Base-by-base conservation (phyloP, 306 rosid species). In the Urtica urens region DNA sequence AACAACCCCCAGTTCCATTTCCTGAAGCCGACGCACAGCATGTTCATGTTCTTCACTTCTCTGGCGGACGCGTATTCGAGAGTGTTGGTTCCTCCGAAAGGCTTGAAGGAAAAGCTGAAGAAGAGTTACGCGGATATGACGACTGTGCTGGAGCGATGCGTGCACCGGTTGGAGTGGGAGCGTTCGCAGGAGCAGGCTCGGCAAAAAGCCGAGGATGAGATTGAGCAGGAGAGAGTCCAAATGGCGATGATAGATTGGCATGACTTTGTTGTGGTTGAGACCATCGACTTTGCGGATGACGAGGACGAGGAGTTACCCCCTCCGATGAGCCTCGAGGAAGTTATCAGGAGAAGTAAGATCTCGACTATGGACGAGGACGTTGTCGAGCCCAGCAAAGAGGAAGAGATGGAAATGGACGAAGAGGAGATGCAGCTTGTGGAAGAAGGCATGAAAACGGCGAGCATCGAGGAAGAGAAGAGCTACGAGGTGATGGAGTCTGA, bases 211-310 rank as follows among this genome's bases (percentile, higher is more conserved):
- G 94, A 84, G 60, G 87, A 84, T 71, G 95, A 90, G 65, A 75
- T 84, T 69, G 94, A 84, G 70, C 97, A 81, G 71, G 97, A 90
- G 73, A 81, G 92, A 62, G 13, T 78, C 38, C 84, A 81, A 25
- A 90, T 90, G 97, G 94, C 92, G 23, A 90, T 90, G 97, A 90
- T 90, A 62, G 97, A 90, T 71, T 90, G 97, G 95, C 95, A 90
- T 77, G 97, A 90, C 70, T 84, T 90, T 90, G 95, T 81, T 34
- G 95, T 84, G 73, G 95, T 90, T 57, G 95, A 90, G 62, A 45
- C 84, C 2, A 84, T 90, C 54, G 97, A 90, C 57, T 90, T 90
- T 77, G 95, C 65, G 40, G 95, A 90, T 31, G 97, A 90, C 21
- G 95, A 90, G 86, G 97, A 84, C 62, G 90, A 84, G 62, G 97